Conservation (phyloP, 73 alveolate species). For the Paramecium biaurelia region DNA sequence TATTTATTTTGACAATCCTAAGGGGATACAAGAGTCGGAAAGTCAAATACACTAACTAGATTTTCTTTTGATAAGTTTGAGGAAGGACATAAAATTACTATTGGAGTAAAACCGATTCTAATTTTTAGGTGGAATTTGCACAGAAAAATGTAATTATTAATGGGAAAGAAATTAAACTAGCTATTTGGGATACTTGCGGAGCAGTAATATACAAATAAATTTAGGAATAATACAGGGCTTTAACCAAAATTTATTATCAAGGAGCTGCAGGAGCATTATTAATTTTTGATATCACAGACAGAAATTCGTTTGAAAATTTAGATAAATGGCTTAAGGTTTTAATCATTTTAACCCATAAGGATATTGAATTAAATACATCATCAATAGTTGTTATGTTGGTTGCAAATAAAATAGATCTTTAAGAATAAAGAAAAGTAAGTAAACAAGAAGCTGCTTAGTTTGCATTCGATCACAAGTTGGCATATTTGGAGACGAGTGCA, state of each 20-base stretch:
- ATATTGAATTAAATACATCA: background rate
- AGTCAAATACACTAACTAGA: background rate
- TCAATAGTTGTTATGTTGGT: background rate
- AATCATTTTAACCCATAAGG: background rate
- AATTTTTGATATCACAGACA: constrained; percentile 73
- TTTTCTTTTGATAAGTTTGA: background rate
- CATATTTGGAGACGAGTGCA: background rate
- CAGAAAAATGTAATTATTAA: background rate
- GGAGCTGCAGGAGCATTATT: constrained; percentile 80
- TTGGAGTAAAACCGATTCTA: background rate
- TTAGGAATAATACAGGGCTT: constrained; percentile 52
- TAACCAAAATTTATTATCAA: constrained; percentile 76
- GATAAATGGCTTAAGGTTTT: constrained; percentile 39
- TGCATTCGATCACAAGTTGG: background rate
- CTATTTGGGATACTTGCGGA: constrained; percentile 32
- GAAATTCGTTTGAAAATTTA: constrained; percentile 54
- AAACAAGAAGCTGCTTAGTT: constrained; percentile 12
- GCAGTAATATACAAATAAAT: background rate
- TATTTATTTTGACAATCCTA: too few relatives aligned
- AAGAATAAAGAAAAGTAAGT: background rate
- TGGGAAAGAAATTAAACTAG: background rate
- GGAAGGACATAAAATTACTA: background rate
- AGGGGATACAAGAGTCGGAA: constrained; percentile 14
- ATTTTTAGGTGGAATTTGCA: constrained; percentile 13
- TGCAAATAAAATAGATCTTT: background rate